Evolutionary conservation across 2,329 filamentous ascomycete genomes (phyloP), one percentile per base, ranked within the genome.

Genomic region (Anisogramma anomala): DNA sequence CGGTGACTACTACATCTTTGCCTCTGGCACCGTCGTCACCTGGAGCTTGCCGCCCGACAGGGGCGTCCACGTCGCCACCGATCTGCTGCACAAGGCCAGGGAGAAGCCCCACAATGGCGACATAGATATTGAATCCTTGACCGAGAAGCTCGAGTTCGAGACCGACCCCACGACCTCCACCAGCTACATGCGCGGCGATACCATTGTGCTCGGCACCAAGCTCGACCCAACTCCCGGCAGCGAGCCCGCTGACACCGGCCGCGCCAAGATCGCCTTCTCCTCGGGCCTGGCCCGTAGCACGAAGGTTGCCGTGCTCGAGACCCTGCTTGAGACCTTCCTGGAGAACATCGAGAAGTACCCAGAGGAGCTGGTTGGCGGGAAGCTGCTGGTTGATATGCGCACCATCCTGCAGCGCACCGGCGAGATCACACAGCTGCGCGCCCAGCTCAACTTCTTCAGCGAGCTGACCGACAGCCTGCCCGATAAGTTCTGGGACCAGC

Each of bases 401-500:
- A 89, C 94, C 59, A 89, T 96, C 55, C 69, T 96, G 19, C 81
- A 84, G 50, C 94, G 95, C 63, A 96, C 91, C 0, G 91, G 91
- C 46, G 86, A 96, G 60, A 71, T 98, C 6, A 74, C 96, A 14
- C 82, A 80, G 54, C 77, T 96, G 38, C 81, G 91, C 34, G 89
- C 89, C 1, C 87, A 94, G 55, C 71, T 98, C 36, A 98, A 98
- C 57, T 82, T 96, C 52, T 96, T 96, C 65, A 94, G 86, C 1
- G 91, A 96, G 61, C 74, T 98, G 25, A 96, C 91, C 0, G 91
- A 98, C 63, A 86, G 84, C 14, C 71, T 96, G 14, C 91, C 91
- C 0, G 91, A 98, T 61, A 77, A 96, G 33, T 95, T 98, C 64
- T 98, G 91, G 91, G 91, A 98, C 59, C 83, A 76, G 52, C 75